Base-by-base conservation (phyloP, 257 asterid species). In the Solanum raphanifolium region DNA sequence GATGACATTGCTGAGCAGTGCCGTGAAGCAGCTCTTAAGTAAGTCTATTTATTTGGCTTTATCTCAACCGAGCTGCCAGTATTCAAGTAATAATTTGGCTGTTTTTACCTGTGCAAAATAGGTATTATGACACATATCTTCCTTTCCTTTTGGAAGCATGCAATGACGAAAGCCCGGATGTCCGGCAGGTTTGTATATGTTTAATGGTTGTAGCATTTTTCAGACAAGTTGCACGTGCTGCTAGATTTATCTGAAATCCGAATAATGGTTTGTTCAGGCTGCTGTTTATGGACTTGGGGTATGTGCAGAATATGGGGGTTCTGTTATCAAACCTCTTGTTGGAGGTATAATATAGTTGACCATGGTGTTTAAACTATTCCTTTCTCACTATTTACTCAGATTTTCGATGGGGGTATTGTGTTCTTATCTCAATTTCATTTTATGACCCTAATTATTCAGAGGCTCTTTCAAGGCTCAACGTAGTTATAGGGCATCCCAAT, bases 1-100 rank as follows among this genome's bases (percentile, higher is more conserved):
- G 99, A 97, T 93, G 99, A 97, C 90, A 96, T 97, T 73, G 99
- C 99, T 16, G 99, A 97, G 92, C 99, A 97, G 89, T 97, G 98
- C 82, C 95, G 91, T 88, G 99, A 95, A 88, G 90, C 96, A 68
- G 99, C 99, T 83, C 89, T 95, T 52, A 97, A 93, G 99, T 97
- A 89, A 20, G 81, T 55, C 82, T 84, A 34, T 35, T 36, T 83
- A 31, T 34, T 39, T 81, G 39, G 20, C 29, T 91, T 39, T 66
- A n/a, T 72, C 75, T 38, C 92, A 86, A 9, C 13, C 12, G 41
- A 48, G 41, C 27, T 88, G 87, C 16, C 18, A 69, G 60, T 29
- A 86, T 13, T 68, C 88, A 87, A 87, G 82, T 81, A 48, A 9
- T 81, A 48, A 81, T 72, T 38, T 60, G 66, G 39, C 78, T 76